Percentiles rank a stretch among this genome's conserved stretches.
Conservation (phyloP, 1,139 yeast genomes). For the Yamadazyma friedrichii region DNA sequence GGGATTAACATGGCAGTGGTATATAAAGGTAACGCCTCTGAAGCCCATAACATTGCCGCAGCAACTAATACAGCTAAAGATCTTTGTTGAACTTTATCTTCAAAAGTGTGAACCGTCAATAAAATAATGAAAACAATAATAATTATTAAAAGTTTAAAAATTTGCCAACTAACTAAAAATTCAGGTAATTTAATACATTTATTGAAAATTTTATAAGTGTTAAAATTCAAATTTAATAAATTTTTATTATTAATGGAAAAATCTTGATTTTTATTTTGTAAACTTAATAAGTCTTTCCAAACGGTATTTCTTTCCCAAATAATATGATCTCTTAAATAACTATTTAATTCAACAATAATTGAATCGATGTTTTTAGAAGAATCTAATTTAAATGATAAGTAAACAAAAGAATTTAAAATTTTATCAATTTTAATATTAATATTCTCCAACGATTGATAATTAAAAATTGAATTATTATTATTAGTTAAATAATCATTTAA, state of each 20-base stretch:
- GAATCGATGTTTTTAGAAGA: constrained; percentile 36
- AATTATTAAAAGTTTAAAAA: constrained; percentile 47
- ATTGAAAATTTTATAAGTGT: constrained; percentile 13
- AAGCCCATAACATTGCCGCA: constrained; percentile 87
- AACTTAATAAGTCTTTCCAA: constrained; percentile 91
- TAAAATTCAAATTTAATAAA: constrained; percentile 20
- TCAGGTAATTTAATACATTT: constrained; percentile 24
- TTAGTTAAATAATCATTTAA: constrained; percentile 49
- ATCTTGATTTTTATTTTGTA: constrained; percentile 59
- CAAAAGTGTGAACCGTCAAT: constrained; percentile 57
- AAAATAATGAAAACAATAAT: constrained; percentile 45
- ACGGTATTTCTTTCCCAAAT: constrained; percentile 97
- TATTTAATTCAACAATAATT: constrained; percentile 66
- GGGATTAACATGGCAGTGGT: constrained; percentile 84
- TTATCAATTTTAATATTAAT: constrained; percentile 48
- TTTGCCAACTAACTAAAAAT: constrained; percentile 32
- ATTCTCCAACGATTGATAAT: constrained; percentile 35
- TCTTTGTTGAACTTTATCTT: constrained; percentile 65
- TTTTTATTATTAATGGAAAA: constrained; percentile 23
- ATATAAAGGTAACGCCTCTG: constrained; percentile 87
- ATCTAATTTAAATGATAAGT: constrained; percentile 33
- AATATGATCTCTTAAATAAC: constrained; percentile 84
- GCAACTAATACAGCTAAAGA: constrained; percentile 81
- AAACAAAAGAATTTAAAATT: constrained; percentile 50
- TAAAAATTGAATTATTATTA: constrained; percentile 45